A percentile compares a stretch with the other conserved stretches of the same genome.
Conservation (phyloP, 2,329 filamentous ascomycete species). For the Aspergillaceae sp. region DNA sequence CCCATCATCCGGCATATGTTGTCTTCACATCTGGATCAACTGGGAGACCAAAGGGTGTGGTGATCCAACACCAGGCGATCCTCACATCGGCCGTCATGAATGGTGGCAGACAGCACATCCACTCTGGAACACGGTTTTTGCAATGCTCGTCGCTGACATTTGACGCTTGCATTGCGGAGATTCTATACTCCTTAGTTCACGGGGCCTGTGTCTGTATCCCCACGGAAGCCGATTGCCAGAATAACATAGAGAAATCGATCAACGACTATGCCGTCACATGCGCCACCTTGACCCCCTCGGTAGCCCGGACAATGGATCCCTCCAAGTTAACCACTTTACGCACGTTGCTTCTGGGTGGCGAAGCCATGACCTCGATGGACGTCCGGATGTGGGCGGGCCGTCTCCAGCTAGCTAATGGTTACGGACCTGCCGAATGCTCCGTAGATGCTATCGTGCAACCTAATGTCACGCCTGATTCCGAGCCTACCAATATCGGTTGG, state of each 20-base stretch:
- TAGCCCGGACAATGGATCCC: constrained; percentile 34
- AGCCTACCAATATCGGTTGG: neutral
- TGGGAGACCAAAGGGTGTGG: constrained; percentile 46
- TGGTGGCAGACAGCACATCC: constrained; percentile 39
- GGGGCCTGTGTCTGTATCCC: constrained; percentile 41
- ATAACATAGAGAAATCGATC: constrained; percentile 25
- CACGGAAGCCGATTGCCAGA: constrained; percentile 34
- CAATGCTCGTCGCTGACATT: constrained; percentile 40
- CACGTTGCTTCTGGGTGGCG: constrained; percentile 27
- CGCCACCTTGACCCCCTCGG: constrained; percentile 47
- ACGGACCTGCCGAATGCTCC: constrained; percentile 16
- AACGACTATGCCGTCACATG: constrained; percentile 38
- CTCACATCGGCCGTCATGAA: constrained; percentile 43
- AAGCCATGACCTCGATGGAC: constrained; percentile 20
- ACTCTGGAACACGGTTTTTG: constrained; percentile 28
- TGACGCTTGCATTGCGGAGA: constrained; percentile 33
- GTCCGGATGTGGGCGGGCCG: constrained; percentile 24
- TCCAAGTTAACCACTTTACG: constrained; percentile 27
- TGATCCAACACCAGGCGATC: constrained; percentile 49
- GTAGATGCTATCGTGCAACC: constrained; percentile 12
- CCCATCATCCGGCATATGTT: constrained; percentile 34
- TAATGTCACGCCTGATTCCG: neutral
- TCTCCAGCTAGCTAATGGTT: constrained; percentile 12
- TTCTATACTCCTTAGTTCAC: constrained; percentile 23
- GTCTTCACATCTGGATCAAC: constrained; percentile 47